phyloP scores from a whole-genome alignment of 192 early-diverging fungal species.

The Coemansia sp. region DNA sequence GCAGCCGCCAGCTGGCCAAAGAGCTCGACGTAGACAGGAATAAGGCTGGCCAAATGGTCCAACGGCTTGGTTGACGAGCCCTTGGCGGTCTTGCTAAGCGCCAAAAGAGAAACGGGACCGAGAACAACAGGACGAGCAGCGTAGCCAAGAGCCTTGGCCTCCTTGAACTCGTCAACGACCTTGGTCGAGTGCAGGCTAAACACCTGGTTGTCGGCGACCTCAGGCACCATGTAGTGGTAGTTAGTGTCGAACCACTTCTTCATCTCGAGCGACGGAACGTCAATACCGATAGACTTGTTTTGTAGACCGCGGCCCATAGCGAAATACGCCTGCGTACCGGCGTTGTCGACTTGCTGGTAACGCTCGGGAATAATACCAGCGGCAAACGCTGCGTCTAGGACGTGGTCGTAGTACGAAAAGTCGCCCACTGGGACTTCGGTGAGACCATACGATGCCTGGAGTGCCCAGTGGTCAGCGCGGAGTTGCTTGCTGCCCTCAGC shows the following conservation, averaged over 20 bases:
- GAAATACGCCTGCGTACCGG: conserved; percentile 87
- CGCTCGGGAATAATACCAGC: conserved; percentile 69
- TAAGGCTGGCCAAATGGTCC: conserved; percentile 71
- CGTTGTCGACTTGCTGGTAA: conserved; percentile 67
- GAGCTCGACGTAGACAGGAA: conserved; percentile 82
- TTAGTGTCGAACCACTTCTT: conserved; percentile 99
- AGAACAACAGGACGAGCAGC: conserved; percentile 90
- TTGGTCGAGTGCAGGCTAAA: conserved; percentile 73
- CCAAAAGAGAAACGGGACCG: conserved; percentile 89
- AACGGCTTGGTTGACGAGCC: conserved; percentile 73
- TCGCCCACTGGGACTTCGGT: conserved; percentile 91
- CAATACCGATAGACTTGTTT: conserved; percentile 71
- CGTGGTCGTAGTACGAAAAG: conserved; percentile 95
- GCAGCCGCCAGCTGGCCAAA: conserved; percentile 75
- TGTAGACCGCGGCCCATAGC: conserved; percentile 98
- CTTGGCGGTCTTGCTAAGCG: conserved; percentile 83
- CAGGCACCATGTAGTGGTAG: conserved; percentile 93
- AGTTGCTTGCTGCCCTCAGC: conserved; percentile 67
- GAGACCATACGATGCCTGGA: conserved; percentile 74
- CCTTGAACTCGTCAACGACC: conserved; percentile 83
- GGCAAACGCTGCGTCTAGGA: conserved; percentile 70
- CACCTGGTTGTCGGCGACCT: conserved; percentile 74
- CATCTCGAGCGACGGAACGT: conserved; percentile 97
- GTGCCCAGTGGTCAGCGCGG: conserved; percentile 75
- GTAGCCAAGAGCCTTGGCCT: conserved; percentile 92